Percentiles rank a stretch among this genome's conserved stretches.
Conservation (phyloP, 345 rosid genomes). For the Salix exigua region DNA sequence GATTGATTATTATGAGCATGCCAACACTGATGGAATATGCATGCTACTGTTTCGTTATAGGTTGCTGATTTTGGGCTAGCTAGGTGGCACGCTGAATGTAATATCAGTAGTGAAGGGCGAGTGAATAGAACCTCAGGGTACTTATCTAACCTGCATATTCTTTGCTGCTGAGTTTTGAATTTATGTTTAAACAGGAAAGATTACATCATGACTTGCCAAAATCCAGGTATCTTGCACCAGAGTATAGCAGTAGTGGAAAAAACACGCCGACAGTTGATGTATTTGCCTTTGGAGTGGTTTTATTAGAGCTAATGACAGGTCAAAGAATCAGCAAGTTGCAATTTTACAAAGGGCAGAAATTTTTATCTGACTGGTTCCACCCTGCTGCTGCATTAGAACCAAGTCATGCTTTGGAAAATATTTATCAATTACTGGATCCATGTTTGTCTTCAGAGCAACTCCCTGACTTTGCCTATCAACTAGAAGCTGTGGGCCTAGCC, state of each 20-base stretch:
- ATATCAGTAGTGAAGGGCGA: constrained; percentile 30
- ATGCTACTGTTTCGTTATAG: constrained; percentile 20
- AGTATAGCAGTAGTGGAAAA: constrained; percentile 46
- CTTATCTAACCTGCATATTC: background rate
- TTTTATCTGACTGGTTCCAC: constrained; percentile 47
- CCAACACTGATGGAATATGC: background rate
- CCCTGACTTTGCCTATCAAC: constrained; percentile 31
- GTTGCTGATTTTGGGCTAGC: constrained; percentile 79
- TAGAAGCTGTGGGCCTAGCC: constrained; percentile 44
- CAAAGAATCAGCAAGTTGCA: constrained; percentile 43
- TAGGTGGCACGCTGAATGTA: constrained; percentile 55
- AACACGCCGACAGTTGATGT: constrained; percentile 51
- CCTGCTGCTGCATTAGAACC: constrained; percentile 36
- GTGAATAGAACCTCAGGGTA: constrained; percentile 60
- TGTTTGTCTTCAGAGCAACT: constrained; percentile 27
- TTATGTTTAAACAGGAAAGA: background rate
- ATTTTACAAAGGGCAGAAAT: constrained; percentile 29
- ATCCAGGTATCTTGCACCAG: constrained; percentile 64
- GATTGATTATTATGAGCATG: background rate
- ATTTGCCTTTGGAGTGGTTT: constrained; percentile 63
- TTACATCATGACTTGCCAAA: constrained; percentile 8
- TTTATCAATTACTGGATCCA: constrained; percentile 40
- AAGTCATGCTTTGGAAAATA: constrained; percentile 24
- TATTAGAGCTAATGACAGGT: constrained; percentile 62
- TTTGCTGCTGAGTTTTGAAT: background rate